Evolutionary conservation across 1,139 yeast species (phyloP), one percentile per base, ranked within the genome.

Genomic region (Schizosaccharomyces versatilis): DNA sequence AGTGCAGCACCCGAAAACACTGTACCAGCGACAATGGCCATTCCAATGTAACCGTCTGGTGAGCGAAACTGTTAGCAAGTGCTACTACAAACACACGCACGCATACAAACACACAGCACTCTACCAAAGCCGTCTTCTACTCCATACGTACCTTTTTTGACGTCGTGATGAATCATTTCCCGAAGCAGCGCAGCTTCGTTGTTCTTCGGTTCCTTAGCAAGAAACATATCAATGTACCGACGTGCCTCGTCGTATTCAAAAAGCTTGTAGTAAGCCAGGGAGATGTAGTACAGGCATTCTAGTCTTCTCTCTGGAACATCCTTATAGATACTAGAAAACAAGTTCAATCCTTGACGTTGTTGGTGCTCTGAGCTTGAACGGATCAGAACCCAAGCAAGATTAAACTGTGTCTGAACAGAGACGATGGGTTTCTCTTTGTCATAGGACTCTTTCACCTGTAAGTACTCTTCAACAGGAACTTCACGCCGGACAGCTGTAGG

Each of bases 301-400:
- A 96, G 73, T 61, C 96, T 76, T 69, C 95, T 77, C 56, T 78
- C 76, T 0, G 95, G 90, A 0, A 82, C 81, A 54, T 78, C 85
- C 61, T 79, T 78, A 68, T 81, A 88, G 9, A 64, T 58, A 55
- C 79, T 79, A 0, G 90, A 76, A 58, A 93, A 71, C 41, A 88
- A 73, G 57, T 77, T 79, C 36, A 93, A 79, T 0, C 97, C 99
- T 55, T 80, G 73, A 61, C 80, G 75, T 64, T 84, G 94, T 58
- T 83, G 80, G 53, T 72, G 73, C 32, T 72, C 72, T 51, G 72
- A 70, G 54, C 68, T 64, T 5, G 94, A 79, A 65, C 86, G 86
- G 59, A 93, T 77, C 55, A 90, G 71, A 1, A 94, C 98, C 98
- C 99, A 93, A 0, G 96, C 94, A 63, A 84, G 84, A 67, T 90